These are phyloP conservation scores for Nidularia pulvinata DNA, from an alignment of 768 basidiomycete genomes.

Conservation along the genomic window DNA sequence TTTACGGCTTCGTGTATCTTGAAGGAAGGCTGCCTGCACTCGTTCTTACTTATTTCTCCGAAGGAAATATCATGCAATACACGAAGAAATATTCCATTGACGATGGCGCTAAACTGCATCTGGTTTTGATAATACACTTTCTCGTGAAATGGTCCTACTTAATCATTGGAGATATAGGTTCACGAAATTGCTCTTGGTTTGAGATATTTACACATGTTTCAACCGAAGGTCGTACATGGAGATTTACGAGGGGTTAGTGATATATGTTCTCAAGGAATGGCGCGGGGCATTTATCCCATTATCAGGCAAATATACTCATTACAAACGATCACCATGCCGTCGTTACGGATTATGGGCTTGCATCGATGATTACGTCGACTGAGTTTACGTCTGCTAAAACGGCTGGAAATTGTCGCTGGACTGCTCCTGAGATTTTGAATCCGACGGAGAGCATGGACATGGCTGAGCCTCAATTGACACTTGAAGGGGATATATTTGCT, in stretches of 20 bases:
- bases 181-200: slow-evolving; percentile 12
- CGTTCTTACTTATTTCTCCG: slow-evolving; percentile 14
- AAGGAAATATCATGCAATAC: slow-evolving; percentile 18
- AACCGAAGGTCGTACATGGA: slow-evolving; percentile 16
- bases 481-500: slow-evolving; percentile 18
- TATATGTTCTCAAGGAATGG: too few species aligned
- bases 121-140: too few species aligned
- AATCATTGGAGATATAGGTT: not conserved
- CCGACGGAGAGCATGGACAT: slow-evolving; percentile 8
- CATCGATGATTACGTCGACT: slow-evolving; percentile 12
- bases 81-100: not conserved
- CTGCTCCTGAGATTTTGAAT: slow-evolving; percentile 25
- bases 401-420: slow-evolving; percentile 23
- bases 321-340: slow-evolving; percentile 13
- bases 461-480: slow-evolving; percentile 5
- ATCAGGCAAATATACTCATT: slow-evolving; percentile 24
- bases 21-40: slow-evolving; percentile 17
- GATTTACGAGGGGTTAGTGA: slow-evolving; percentile 19
- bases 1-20: slow-evolving; percentile 12
- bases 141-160: too few species aligned
- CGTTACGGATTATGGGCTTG: slow-evolving; percentile 23
- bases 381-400: slow-evolving; percentile 18
- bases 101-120: too few species aligned
- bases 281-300: too few species aligned
- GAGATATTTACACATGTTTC: slow-evolving; percentile 14